Base-by-base conservation (phyloP, 129 eudicot species). In the Ambrosia trifida region DNA sequence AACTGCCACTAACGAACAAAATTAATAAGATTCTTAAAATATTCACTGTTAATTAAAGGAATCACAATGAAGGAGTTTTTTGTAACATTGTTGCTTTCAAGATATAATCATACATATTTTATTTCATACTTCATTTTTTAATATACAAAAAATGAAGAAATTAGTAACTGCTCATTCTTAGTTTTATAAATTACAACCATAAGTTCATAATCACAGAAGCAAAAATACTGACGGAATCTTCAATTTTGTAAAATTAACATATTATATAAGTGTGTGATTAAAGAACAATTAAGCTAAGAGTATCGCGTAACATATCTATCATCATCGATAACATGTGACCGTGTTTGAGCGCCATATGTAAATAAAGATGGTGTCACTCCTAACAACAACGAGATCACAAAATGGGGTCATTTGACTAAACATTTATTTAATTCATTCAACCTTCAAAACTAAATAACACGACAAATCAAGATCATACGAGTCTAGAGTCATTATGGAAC, bases 1-100 rank as follows among this genome's bases (percentile, higher is more conserved):
- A 52, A 74, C 17, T 24, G 53, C 14, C 65, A 65, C 72, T 52
- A 74, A 64, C 53, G 56, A 74, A 74, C 79, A 74, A 74, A 74
- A 74, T 18, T 32, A 64, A 35, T 38, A 52, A 74, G 79, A 74
- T 64, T 74, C 79, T 64, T 64, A 52, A 45, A 3, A 64, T 64
- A 74, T 51, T 74, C 70, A 30, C 36, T 2, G 20, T 3, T 56
- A 19, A 16, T 20, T 8, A 72, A 60, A 16, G 53, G 20, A 45
- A 60, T 72, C 68, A 59, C 61, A 60, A 72, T 60, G 76, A 58
- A 17, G 30, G 32, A 44, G 76, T 47, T 72, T 59, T 72, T 72
- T 32, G 76, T 59, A 60, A 59, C 49, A 60, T 59, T 59, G 68
- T 72, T 58, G 44, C 43, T 58, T 58, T 41, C 67, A 11, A 31